Evolutionary conservation across 1,284 basidiomycete species (phyloP).

Genomic region (Hymenochaete sp.): DNA sequence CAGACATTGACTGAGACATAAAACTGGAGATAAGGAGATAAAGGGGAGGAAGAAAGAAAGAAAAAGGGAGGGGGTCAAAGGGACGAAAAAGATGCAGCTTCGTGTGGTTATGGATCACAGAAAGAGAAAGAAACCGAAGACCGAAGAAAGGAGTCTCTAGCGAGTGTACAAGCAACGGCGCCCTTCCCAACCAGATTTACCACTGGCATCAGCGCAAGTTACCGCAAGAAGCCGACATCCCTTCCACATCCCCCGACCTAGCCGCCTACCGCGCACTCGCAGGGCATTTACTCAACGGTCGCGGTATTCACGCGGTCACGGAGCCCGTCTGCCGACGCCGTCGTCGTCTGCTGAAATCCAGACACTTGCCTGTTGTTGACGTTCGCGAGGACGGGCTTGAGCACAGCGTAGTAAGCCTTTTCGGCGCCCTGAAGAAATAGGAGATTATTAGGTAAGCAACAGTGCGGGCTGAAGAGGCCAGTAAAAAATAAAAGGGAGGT

Average conservation of each 20-base stretch:
- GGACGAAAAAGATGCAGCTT: no score
- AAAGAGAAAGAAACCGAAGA: no score
- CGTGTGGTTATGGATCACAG: no score
- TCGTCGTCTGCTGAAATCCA: slow-evolving; percentile 22
- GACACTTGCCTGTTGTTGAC: slow-evolving; percentile 29
- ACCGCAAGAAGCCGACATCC: neutral
- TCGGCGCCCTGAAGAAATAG: slow-evolving; percentile 56
- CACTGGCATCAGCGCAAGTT: no score
- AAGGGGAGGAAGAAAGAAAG: no score
- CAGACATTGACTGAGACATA: no score
- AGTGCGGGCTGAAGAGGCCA: neutral
- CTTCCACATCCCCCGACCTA: neutral
- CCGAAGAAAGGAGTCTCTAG: no score
- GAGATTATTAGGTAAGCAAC: neutral
- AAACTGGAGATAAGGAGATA: no score
- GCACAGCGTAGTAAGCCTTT: slow-evolving; percentile 52
- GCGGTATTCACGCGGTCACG: slow-evolving; percentile 38
- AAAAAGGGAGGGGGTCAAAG: no score
- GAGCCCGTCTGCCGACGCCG: slow-evolving; percentile 25
- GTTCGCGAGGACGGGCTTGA: slow-evolving; percentile 64
- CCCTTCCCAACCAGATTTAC: no score
- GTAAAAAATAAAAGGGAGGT: slow-evolving; percentile 26
- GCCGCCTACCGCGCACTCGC: neutral
- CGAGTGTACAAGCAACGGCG: no score
- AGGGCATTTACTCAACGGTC: slow-evolving; percentile 26